Evolutionary conservation across 2,329 filamentous ascomycete species (phyloP).

Genomic region (Colletotrichum musicola): DNA sequence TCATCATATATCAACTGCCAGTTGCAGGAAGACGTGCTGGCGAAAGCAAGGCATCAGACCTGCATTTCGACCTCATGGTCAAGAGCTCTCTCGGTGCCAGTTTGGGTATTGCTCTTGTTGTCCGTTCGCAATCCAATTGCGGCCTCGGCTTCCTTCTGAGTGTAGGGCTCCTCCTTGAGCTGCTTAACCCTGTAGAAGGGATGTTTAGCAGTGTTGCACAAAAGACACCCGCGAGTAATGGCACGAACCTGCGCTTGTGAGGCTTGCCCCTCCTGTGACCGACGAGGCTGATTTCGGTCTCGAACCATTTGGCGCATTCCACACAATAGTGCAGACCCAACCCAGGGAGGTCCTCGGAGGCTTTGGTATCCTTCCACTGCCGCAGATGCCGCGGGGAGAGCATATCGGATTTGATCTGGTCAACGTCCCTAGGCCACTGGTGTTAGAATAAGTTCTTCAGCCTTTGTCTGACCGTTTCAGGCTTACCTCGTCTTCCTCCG

Average conservation of each 20-base stretch:
- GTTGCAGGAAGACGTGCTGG: constrained; percentile 10
- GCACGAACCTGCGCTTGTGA: constrained; percentile 84
- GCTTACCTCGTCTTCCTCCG: constrained; percentile 76
- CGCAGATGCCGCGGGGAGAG: constrained; percentile 82
- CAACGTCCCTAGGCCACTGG: constrained; percentile 77
- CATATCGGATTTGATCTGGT: constrained; percentile 90
- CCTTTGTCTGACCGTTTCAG: constrained; percentile 34
- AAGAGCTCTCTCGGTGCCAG: constrained; percentile 41
- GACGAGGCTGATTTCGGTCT: constrained; percentile 81
- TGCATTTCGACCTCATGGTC: constrained; percentile 56
- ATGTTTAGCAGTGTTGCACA: background rate
- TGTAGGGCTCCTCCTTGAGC: constrained; percentile 86
- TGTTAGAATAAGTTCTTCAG: constrained; percentile 11
- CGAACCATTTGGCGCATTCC: constrained; percentile 97
- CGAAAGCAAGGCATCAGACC: constrained; percentile 22
- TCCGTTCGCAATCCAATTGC: constrained; percentile 79
- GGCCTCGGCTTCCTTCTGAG: constrained; percentile 87
- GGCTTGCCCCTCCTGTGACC: constrained; percentile 88
- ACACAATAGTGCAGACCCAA: constrained; percentile 89
- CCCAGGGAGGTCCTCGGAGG: constrained; percentile 87
- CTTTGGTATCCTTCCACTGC: constrained; percentile 83
- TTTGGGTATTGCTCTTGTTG: constrained; percentile 63
- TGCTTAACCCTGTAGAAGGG: constrained; percentile 75
- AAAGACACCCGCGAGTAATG: background rate
- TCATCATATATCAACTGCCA: constrained; percentile 29